Base-by-base conservation (phyloP, 1,139 yeast genomes). In the Saccharomyces hybrid region DNA sequence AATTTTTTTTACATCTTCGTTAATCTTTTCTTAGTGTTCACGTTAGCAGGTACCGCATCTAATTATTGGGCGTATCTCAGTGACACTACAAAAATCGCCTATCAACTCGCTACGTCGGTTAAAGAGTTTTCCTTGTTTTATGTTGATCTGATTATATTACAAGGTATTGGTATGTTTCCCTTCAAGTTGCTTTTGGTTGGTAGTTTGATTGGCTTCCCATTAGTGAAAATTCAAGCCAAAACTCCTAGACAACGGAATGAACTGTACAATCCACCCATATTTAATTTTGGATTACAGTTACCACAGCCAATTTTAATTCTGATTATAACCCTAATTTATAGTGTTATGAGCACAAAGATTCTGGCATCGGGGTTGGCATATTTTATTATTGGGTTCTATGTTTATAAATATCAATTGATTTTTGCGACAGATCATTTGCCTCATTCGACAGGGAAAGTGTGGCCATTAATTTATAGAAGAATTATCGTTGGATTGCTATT, bases 371-470 rank as follows among this genome's bases (percentile, higher is more conserved):
- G 95, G 1, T 73, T 86, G 56, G 75, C 83, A 1, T 88, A 88
- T 68, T 88, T 88, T 64, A 68, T 84, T 19, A 71, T 86, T 55
- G 96, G 96, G 0, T 88, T 81, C 66, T 83, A 82, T 64, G 90
- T 87, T 5, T 86, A 82, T 77, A 88, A 88, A 70, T 88, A 87
- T 67, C 95, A 87, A 70, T 74, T 88, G 58, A 74, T 88, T 59
- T 88, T 85, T 67, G 82, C 91, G 0, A 83, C 85, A 74, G 88
- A 87, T 38, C 96, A 88, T 67, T 88, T 93, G 4, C 95, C 89
- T 51, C 96, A 88, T 69, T 86, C 95, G 0, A 88, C 95, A 0
- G 96, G 96, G 3, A 84, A 84, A 64, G 91, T 88, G 0, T 88
- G 95, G 96, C 91, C 95, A 0, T 73, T 87, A 57, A 84, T 88